These are phyloP conservation scores for Usnea hakonensis DNA, from an alignment of 495 filamentous ascomycete genomes.

Conservation along the genomic window DNA sequence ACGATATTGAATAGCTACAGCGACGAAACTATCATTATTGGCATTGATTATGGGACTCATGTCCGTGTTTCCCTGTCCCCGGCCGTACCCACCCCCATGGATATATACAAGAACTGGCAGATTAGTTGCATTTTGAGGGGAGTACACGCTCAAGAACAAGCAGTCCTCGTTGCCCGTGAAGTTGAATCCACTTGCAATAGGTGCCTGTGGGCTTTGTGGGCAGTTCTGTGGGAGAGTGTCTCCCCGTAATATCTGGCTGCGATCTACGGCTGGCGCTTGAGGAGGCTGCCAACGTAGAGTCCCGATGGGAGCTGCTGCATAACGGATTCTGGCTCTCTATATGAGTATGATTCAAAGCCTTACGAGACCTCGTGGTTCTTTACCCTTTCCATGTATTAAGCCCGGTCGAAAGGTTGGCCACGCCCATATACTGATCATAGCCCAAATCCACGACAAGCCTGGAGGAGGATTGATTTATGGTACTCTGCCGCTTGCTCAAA, in stretches of 20 bases:
- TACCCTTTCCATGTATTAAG: constrained; percentile 45
- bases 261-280: constrained; percentile 45
- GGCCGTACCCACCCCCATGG: constrained; percentile 52
- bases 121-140: constrained; percentile 30
- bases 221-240: constrained; percentile 13
- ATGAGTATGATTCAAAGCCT: constrained; percentile 24
- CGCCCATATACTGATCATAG: constrained; percentile 23
- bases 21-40: constrained; percentile 19
- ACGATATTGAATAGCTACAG: constrained; percentile 46
- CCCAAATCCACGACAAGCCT: constrained; percentile 19
- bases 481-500: constrained; percentile 15
- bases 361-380: constrained; percentile 28
- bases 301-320: constrained; percentile 48
- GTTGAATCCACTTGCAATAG: constrained; percentile 30
- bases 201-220: constrained; percentile 16
- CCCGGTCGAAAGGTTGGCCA: constrained; percentile 17
- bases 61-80: constrained; percentile 17
- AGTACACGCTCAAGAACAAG: constrained; percentile 52
- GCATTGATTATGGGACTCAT: constrained; percentile 20
- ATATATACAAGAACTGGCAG: constrained; percentile 53
- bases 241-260: constrained; percentile 33
- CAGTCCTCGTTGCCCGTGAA: constrained; percentile 57
- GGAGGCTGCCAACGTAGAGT: constrained; percentile 50
- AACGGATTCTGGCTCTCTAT: constrained; percentile 51
- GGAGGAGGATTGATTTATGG: background rate